A percentile compares a stretch with the other conserved stretches of the same genome.
Evolutionary conservation across 352 stramenopile species (phyloP).

Genomic region (Halophytophthora batemanensis): DNA sequence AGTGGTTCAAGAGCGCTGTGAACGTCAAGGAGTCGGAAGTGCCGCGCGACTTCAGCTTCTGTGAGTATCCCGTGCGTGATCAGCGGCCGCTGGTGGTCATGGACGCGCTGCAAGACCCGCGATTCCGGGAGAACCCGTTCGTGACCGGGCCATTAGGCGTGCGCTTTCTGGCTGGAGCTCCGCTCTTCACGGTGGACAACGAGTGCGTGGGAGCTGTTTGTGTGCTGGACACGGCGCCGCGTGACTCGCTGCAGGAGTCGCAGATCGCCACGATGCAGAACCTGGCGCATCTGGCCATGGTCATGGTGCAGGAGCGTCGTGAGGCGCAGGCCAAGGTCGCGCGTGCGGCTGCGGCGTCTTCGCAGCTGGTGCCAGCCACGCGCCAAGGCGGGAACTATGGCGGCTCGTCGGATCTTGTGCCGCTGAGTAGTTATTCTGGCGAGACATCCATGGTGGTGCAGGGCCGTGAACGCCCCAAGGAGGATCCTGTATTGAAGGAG

Average conservation of each 20-base stretch:
- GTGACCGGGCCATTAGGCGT: conserved; percentile 89
- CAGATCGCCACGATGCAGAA: conserved; percentile 87
- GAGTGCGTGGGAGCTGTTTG: conserved; percentile 75
- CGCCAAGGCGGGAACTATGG: conserved; percentile 14
- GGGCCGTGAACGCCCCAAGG: conserved; percentile 32
- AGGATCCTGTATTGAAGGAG: conserved; percentile 77
- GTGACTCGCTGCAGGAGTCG: conserved; percentile 57
- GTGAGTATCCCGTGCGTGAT: conserved; percentile 74
- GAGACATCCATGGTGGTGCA: conserved; percentile 52
- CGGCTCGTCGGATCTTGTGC: conserved; percentile 68
- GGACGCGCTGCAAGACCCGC: conserved; percentile 83
- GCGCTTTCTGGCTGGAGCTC: conserved; percentile 92
- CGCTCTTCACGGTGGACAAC: conserved; percentile 85
- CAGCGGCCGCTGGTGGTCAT: conserved; percentile 82
- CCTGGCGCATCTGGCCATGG: conserved; percentile 77
- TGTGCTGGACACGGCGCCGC: conserved; percentile 73
- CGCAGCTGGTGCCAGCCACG: conserved; percentile 42
- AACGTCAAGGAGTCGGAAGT: conserved; percentile 77
- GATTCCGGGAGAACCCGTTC: conserved; percentile 88
- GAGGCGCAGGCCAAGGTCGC: conserved; percentile 61
- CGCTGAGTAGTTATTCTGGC: conserved; percentile 52
- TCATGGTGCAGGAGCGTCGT: conserved; percentile 82
- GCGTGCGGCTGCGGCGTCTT: conserved; percentile 30
- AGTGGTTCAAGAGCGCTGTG: conserved; percentile 93
- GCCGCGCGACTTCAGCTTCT: conserved; percentile 84